phyloP scores from a whole-genome alignment of 2,329 filamentous ascomycete species.

The Epichloe hybrida region DNA sequence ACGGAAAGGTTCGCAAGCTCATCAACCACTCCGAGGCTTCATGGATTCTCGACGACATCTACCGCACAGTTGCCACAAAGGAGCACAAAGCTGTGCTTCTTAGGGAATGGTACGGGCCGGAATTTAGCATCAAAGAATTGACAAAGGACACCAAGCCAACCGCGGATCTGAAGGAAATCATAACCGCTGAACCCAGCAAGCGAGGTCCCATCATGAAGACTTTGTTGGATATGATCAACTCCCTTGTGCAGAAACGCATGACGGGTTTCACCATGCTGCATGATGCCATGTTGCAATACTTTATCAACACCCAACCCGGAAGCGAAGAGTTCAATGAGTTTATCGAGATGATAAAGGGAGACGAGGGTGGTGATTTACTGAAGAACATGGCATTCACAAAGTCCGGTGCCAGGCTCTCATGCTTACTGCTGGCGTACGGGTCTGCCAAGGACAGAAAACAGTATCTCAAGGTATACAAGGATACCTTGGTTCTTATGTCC shows the following conservation, averaged over 20 bases:
- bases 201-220: constrained; percentile 75
- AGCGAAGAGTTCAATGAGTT: constrained; percentile 78
- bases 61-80: constrained; percentile 73
- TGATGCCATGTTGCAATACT: constrained; percentile 97
- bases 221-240: constrained; percentile 76
- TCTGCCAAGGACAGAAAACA: constrained; percentile 86
- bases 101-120: constrained; percentile 91
- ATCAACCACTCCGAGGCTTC: constrained; percentile 94
- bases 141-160: constrained; percentile 40
- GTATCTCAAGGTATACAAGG: constrained; percentile 79
- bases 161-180: constrained; percentile 60
- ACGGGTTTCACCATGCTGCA: constrained; percentile 96
- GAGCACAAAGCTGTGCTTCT: constrained; percentile 76
- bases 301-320: constrained; percentile 61
- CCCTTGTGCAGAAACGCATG: constrained; percentile 88
- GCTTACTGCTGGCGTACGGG: constrained; percentile 69
- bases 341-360: constrained; percentile 78
- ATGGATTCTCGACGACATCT: constrained; percentile 97
- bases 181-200: constrained; percentile 72
- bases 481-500: constrained; percentile 75
- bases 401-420: constrained; percentile 71
- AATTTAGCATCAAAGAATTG: constrained; percentile 69
- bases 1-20: constrained; percentile 78
- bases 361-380: constrained; percentile 77
- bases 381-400: constrained; percentile 96